Conservation (phyloP, 1,139 yeast genomes). For the Hemisphaericaspora xylanilytica region DNA sequence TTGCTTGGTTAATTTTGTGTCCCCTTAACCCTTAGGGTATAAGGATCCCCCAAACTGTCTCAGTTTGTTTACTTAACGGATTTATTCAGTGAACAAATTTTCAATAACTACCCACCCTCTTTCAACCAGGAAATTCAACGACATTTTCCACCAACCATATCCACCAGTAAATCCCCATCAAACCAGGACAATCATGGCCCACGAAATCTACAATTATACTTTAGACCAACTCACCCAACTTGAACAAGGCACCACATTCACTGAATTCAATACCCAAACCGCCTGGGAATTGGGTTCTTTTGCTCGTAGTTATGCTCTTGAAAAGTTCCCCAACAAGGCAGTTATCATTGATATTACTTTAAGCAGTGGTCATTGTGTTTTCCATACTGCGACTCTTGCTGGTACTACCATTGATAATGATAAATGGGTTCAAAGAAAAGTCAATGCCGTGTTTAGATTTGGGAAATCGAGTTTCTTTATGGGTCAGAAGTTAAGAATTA, state of each 20-base stretch:
- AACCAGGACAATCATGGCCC: slow-evolving; percentile 6
- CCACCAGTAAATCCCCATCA: not conserved
- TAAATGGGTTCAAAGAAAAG: slow-evolving; percentile 57
- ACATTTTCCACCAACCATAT: not conserved
- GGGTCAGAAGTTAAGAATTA: slow-evolving; percentile 45
- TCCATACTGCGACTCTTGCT: slow-evolving; percentile 47
- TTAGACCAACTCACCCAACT: slow-evolving; percentile 16
- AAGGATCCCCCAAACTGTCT: no score
- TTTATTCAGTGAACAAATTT: no score
- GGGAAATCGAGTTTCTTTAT: slow-evolving; percentile 53
- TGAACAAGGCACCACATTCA: slow-evolving; percentile 19
- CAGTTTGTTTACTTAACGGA: no score
- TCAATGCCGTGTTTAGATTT: slow-evolving; percentile 49
- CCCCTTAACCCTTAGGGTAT: no score
- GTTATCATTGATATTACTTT: slow-evolving; percentile 53
- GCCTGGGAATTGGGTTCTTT: slow-evolving; percentile 40
- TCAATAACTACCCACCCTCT: no score
- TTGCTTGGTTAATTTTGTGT: no score
- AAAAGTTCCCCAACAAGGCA: slow-evolving; percentile 24
- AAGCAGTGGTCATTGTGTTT: slow-evolving; percentile 49
- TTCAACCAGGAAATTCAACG: no score
- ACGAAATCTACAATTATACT: slow-evolving; percentile 15
- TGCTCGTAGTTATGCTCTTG: slow-evolving; percentile 29
- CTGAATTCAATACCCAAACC: slow-evolving; percentile 24
- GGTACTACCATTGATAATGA: slow-evolving; percentile 54